Evolutionary conservation across 768 basidiomycete species (phyloP).

Genomic region (Boletellus sp.): DNA sequence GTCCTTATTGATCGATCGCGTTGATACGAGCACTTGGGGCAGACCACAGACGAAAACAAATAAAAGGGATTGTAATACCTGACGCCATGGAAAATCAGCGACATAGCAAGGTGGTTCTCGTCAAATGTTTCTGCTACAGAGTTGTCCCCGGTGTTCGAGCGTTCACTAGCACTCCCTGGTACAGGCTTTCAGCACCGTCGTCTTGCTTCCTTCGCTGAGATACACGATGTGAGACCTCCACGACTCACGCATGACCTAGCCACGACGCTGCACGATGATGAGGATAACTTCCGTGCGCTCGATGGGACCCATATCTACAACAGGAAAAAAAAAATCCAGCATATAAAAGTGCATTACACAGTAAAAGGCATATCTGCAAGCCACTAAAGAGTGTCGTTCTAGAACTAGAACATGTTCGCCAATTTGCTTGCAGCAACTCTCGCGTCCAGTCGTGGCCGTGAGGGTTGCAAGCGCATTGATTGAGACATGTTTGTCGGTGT

Average conservation of each 20-base stretch:
- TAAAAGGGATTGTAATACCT: too few relatives aligned
- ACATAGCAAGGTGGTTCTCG: too few relatives aligned
- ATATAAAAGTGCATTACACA: slow-evolving; percentile 10
- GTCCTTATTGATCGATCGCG: too few relatives aligned
- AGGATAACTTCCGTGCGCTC: neutral
- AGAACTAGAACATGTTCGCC: slow-evolving; percentile 77
- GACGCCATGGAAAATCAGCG: too few relatives aligned
- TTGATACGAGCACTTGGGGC: too few relatives aligned
- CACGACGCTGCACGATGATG: neutral
- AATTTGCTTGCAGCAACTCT: slow-evolving; percentile 85
- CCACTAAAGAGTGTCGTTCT: neutral
- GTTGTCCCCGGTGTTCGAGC: too few relatives aligned
- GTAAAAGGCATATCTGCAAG: neutral
- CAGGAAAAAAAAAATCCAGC: slow-evolving; percentile 21
- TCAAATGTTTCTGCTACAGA: too few relatives aligned
- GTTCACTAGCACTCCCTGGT: too few relatives aligned
- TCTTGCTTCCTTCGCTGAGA: too few relatives aligned
- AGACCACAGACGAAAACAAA: too few relatives aligned
- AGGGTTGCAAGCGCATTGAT: slow-evolving; percentile 71
- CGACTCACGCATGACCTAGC: neutral
- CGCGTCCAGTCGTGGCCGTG: slow-evolving; percentile 74
- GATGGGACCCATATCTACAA: slow-evolving; percentile 3
- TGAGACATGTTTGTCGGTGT: slow-evolving; percentile 63
- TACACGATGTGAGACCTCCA: neutral
- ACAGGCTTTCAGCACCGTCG: too few relatives aligned